phyloP scores from a whole-genome alignment of 2,329 filamentous ascomycete genomes.

The Nemania sp. region DNA sequence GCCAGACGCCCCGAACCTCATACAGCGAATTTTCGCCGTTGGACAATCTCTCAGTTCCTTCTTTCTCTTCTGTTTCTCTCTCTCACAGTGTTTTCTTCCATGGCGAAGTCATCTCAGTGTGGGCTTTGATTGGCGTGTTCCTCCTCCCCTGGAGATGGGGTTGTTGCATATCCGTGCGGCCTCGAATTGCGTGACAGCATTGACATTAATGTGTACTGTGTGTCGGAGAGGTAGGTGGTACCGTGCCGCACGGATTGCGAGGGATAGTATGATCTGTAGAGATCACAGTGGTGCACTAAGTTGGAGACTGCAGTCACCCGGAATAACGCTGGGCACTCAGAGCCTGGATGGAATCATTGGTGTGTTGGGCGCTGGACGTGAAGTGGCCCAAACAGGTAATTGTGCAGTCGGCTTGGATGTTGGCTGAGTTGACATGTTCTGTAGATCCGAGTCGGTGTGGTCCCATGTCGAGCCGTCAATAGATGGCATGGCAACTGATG shows the following conservation, averaged over 20 bases:
- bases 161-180: too few relatives aligned
- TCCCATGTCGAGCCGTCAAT: background rate
- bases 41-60: too few relatives aligned
- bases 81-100: too few relatives aligned
- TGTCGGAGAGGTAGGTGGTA: too few relatives aligned
- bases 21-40: too few relatives aligned
- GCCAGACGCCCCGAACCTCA: too few relatives aligned
- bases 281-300: background rate
- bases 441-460: background rate
- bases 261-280: background rate
- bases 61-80: too few relatives aligned
- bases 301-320: background rate
- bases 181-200: too few relatives aligned
- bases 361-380: background rate
- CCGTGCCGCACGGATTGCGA: background rate
- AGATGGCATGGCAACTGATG: background rate
- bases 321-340: background rate
- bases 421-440: background rate
- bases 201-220: too few relatives aligned
- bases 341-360: background rate
- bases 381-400: background rate
- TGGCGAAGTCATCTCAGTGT: too few relatives aligned
- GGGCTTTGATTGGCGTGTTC: too few relatives aligned
- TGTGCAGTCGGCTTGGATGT: background rate
- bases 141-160: too few relatives aligned